Evolutionary conservation across 179 eudicot species (phyloP).

Genomic region (Heliamphora pulchella): DNA sequence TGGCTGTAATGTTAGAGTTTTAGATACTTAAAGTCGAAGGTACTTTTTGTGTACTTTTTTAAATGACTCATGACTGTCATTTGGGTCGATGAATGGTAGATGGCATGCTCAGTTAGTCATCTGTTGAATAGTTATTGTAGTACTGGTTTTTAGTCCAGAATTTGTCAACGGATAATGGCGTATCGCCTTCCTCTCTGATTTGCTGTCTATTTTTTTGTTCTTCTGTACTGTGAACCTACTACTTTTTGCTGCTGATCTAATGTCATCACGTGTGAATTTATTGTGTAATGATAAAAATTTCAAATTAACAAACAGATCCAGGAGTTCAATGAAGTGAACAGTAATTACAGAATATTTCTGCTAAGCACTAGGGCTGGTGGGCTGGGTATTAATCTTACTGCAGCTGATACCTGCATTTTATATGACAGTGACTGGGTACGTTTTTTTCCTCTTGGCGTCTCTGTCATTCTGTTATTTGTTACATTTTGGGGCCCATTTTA

Average conservation of each 20-base stretch:
- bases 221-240: neutral
- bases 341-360: constrained; percentile 63
- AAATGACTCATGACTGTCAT: neutral
- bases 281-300: neutral
- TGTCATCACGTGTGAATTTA: neutral
- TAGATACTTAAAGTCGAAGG: neutral
- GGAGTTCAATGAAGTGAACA: constrained; percentile 72
- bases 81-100: neutral
- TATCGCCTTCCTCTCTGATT: neutral
- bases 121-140: neutral
- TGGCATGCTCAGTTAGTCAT: neutral
- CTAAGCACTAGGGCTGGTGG: constrained; percentile 99
- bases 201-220: constrained; percentile 6
- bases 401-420: constrained; percentile 95
- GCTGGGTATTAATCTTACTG: constrained; percentile 90
- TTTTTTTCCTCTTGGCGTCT: neutral
- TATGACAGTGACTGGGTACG: constrained; percentile 98
- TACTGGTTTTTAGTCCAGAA: neutral
- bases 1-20: constrained; percentile 10
- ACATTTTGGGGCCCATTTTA: neutral
- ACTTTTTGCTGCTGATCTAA: neutral
- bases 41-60: neutral
- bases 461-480: neutral
- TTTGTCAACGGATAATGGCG: neutral
- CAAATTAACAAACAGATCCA: constrained; percentile 47